Evolutionary conservation across 2,329 filamentous ascomycete species (phyloP), one percentile per base, ranked within the genome.

Genomic region (Cordyceps cateniannulata): DNA sequence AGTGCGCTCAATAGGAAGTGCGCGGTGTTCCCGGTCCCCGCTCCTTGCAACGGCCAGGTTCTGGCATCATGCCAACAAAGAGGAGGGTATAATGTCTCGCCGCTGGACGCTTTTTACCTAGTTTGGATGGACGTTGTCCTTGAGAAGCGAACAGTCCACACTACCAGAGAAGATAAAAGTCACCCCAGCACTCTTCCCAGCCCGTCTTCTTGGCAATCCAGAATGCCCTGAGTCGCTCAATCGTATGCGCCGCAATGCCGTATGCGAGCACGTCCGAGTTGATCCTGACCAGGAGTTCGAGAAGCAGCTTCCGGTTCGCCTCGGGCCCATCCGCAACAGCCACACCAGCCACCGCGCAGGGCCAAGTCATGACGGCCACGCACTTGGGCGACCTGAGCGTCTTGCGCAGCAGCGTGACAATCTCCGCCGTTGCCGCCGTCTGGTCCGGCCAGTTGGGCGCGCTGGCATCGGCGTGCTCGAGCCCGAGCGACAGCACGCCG

Each of bases 171-270:
- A 60, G 58, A 14, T 60, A 60, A n/a, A 60, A 60, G 25, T 53
- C 40, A 40, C 24, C 35, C 58, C 58, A 60, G 32, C 58, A 60
- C n/a, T 60, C 29, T 9, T 60, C 58, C 58, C 58, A 60, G 40
- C 50, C 50, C 14, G 50, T 53, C 32, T 54, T 53, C 22, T 48
- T 48, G 6, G 49, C 38, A 3, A 18, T 20, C 58, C 58, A 60
- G 18, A 60, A 60, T 0, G 50, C 20, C 18, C 53, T 27, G 1
- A 60, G 40, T 22, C 25, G 35, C 18, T 47, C 49, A 10, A 38
- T 54, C 12, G 50, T 44, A 7, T 44, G 49, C 44, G 58, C 58
- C 16, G 58, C 58, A 10, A 60, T 60, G 18, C 58, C 58, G 22
- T 60, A 60, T 1, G 48, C 58, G 18, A 60, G 29, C 3, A 60